A percentile compares a stretch with the other conserved stretches of the same genome.
These are phyloP conservation scores for Triticum timopheevii DNA, from an alignment of 176 grass and related monocot genomes.

Conservation along the genomic window DNA sequence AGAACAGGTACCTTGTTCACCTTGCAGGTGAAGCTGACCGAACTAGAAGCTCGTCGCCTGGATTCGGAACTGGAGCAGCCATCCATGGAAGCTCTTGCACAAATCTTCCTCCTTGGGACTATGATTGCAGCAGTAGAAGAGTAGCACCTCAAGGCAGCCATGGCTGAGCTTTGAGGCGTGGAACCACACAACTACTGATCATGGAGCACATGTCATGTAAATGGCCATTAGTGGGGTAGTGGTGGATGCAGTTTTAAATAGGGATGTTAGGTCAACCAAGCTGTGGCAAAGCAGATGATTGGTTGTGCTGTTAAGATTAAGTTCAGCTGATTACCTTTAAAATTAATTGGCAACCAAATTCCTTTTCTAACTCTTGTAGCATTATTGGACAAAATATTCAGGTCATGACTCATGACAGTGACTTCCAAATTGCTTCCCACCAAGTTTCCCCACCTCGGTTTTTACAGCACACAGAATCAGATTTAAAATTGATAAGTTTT, in stretches of 20 bases:
- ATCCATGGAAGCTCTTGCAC: constrained; percentile 34
- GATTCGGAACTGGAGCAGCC: constrained; percentile 27
- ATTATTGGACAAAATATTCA: constrained; percentile 32
- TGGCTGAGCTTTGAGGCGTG: neutral
- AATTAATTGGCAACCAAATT: constrained; percentile 22
- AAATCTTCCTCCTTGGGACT: constrained; percentile 24
- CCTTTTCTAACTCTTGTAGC: constrained; percentile 18
- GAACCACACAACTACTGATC: constrained; percentile 22
- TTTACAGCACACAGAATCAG: neutral
- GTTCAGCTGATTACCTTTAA: neutral
- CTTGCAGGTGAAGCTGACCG: constrained; percentile 23
- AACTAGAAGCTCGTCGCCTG: neutral
- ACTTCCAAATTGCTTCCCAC: constrained; percentile 20
- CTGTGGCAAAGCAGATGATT: constrained; percentile 13
- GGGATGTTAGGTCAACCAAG: constrained; percentile 37
- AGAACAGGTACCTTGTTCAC: constrained; percentile 27
- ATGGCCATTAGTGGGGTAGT: constrained; percentile 32
- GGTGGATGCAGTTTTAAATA: constrained; percentile 39
- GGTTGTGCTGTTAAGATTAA: constrained; percentile 28
- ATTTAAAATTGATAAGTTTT: neutral
- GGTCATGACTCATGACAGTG: constrained; percentile 21
- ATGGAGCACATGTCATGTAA: constrained; percentile 30
- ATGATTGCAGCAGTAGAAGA: neutral
- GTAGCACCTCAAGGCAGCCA: constrained; percentile 38
- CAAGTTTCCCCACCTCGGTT: neutral